Evolutionary conservation across 192 early-diverging fungal species (phyloP), one percentile per base, ranked within the genome.

Genomic region (Backusella australiensis): DNA sequence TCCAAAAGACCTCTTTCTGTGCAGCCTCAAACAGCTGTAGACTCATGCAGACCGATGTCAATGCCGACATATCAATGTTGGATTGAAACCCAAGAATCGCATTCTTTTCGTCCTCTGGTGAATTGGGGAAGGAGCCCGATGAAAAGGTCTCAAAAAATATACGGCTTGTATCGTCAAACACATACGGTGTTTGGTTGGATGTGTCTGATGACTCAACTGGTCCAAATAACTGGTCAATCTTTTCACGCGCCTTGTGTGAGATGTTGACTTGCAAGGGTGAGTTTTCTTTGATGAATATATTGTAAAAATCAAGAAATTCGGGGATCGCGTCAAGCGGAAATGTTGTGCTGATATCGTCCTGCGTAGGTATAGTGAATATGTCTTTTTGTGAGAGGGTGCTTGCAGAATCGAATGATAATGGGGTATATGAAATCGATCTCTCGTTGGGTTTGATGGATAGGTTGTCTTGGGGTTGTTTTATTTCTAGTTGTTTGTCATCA

Each of bases 221-320:
- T 3, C 12, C 1, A 63, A 63, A 63, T 4, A 15, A 3, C 14
- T 29, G 23, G 29, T 77, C 75, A 1, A 77, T 41, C 11, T 23
- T 35, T 15, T 71, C 32, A 14, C 69, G 49, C 17, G 71, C 77
- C 26, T 71, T 29, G 63, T 78, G n/a, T 14, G 71, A 26, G 11
- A 78, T 72, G 21, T 78, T 78, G 36, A 73, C 71, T 14, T 78
- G 71, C 23, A 78, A 59, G 6, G 71, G 77, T 0, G 77, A 38
- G 26, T 35, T 34, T 3, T 73, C 63, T 1, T 44, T 38, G 32
- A 78, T 73, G n/a, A 72, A 78, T 3, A 65, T 78, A 7, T 78
- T 38, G 21, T 78, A 78, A 39, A 78, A 78, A n/a, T 71, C 71
- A 4, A 78, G 34, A 41, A 72, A 78, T 19, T 34, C 29, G 6